These are phyloP conservation scores for Talaromyces proteolyticus DNA, from an alignment of 495 filamentous ascomycete genomes.

Conservation along the genomic window DNA sequence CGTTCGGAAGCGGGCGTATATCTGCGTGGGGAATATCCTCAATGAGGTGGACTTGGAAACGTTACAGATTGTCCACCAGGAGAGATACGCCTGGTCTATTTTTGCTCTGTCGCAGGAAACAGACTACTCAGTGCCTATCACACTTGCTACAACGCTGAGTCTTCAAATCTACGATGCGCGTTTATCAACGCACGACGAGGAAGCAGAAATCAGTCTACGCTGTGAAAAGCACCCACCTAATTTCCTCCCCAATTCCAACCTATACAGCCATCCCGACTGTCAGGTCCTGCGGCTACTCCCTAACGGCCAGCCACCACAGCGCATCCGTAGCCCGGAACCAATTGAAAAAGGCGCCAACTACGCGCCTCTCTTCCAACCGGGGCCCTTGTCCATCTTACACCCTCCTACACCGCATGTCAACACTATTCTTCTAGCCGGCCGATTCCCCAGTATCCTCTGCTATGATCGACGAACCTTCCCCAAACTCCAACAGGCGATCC, in stretches of 20 bases:
- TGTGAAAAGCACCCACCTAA: conserved; percentile 29
- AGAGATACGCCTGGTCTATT: conserved; percentile 77
- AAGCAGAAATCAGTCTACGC: conserved; percentile 33
- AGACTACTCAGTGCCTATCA: conserved; percentile 63
- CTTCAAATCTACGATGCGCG: conserved; percentile 83
- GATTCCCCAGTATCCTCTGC: conserved; percentile 84
- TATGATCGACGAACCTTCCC: conserved; percentile 89
- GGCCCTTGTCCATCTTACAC: conserved; percentile 78
- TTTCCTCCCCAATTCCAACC: conserved; percentile 20
- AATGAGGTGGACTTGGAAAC: conserved; percentile 83
- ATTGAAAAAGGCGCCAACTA: conserved; percentile 43
- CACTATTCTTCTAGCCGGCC: conserved; percentile 60
- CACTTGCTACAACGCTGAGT: conserved; percentile 76
- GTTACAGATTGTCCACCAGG: conserved; percentile 61
- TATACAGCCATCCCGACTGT: conserved; percentile 32
- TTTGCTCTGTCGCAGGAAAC: conserved; percentile 75
- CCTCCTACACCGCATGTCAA: conserved; percentile 49
- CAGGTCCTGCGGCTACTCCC: conserved; percentile 32
- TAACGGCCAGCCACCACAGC: conserved; percentile 32
- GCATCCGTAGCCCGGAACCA: conserved; percentile 36
- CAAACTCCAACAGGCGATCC: conserved; percentile 65
- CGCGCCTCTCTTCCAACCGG: conserved; percentile 73
- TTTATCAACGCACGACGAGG: conserved; percentile 33
- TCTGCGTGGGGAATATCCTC: conserved; percentile 69
- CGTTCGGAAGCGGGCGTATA: conserved; percentile 60